phyloP scores from a whole-genome alignment of 768 basidiomycete genomes.

The Boletales sp. region DNA sequence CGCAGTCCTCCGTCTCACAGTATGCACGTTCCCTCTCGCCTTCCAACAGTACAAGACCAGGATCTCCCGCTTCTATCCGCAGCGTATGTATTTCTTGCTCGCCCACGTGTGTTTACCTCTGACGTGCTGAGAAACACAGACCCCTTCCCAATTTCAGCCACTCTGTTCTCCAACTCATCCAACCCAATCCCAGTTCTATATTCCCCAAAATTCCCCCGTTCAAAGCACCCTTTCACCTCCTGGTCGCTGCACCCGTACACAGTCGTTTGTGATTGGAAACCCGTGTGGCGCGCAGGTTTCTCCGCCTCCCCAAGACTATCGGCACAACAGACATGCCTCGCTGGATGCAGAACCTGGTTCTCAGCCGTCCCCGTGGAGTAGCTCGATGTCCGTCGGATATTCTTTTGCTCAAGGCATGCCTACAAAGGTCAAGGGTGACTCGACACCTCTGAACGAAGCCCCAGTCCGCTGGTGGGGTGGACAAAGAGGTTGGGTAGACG shows the following conservation, averaged over 20 bases:
- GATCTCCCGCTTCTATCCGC: constrained; percentile 10
- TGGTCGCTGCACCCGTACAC: constrained; percentile 11
- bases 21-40: constrained; percentile 6
- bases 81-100: constrained; percentile 7
- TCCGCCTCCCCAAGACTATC: neutral
- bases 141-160: constrained; percentile 1
- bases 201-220: constrained; percentile 2
- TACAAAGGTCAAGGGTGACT: neutral
- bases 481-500: constrained; percentile 13
- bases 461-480: constrained; percentile 21
- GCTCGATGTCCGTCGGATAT: neutral
- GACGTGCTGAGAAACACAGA: neutral
- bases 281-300: neutral
- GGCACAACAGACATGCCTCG: constrained; percentile 4
- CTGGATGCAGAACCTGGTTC: constrained; percentile 6
- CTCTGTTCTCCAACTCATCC: constrained; percentile 3
- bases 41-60: neutral
- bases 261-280: constrained; percentile 11
- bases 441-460: constrained; percentile 16
- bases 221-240: constrained; percentile 3
- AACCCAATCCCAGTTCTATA: constrained; percentile 5
- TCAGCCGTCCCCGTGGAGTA: neutral
- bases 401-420: neutral
- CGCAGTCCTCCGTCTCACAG: neutral
- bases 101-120: no score